A percentile compares a stretch with the other conserved stretches of the same genome.
These are phyloP conservation scores for Ascocoryne sarcoides DNA, from an alignment of 2,329 filamentous ascomycete genomes.

Conservation along the genomic window DNA sequence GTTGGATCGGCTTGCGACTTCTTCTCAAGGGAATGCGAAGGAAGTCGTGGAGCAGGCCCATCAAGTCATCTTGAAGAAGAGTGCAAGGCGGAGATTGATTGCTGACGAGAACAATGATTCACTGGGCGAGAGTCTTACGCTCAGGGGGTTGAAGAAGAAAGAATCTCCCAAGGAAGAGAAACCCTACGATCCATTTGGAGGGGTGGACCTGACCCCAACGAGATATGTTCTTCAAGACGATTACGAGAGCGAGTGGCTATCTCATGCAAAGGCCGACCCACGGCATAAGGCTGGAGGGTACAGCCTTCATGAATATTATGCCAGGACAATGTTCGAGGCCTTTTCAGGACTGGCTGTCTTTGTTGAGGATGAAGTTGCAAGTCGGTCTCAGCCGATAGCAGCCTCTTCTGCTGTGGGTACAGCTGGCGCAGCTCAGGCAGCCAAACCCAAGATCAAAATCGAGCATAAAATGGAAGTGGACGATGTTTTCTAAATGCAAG, in stretches of 20 bases:
- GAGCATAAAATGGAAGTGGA: slow-evolving; percentile 40
- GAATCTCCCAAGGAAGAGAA: slow-evolving; percentile 54
- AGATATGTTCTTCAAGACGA: slow-evolving; percentile 61
- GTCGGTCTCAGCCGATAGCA: slow-evolving; percentile 22
- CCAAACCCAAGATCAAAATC: slow-evolving; percentile 22
- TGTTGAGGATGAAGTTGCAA: slow-evolving; percentile 56
- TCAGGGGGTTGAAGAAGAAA: slow-evolving; percentile 70
- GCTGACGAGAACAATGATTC: slow-evolving; percentile 18
- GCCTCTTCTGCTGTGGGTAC: slow-evolving; percentile 29
- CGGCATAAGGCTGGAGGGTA: slow-evolving; percentile 73
- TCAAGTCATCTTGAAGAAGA: slow-evolving; percentile 63
- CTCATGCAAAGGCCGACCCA: slow-evolving; percentile 54
- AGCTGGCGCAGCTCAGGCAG: slow-evolving; percentile 30
- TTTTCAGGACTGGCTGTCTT: slow-evolving; percentile 87
- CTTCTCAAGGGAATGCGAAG: slow-evolving; percentile 50
- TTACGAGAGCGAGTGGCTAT: slow-evolving; percentile 71
- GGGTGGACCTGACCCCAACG: slow-evolving; percentile 56
- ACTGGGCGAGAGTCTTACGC: slow-evolving; percentile 40
- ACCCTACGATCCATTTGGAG: slow-evolving; percentile 84
- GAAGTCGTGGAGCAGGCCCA: slow-evolving; percentile 42
- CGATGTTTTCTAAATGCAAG: slow-evolving; percentile 33
- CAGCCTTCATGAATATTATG: slow-evolving; percentile 71
- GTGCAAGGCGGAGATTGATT: slow-evolving; percentile 45
- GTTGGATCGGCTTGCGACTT: slow-evolving; percentile 58
- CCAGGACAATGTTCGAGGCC: slow-evolving; percentile 74